These are phyloP conservation scores for Tetraselmis chui DNA, from an alignment of 139 green algal species.

Conservation along the genomic window DNA sequence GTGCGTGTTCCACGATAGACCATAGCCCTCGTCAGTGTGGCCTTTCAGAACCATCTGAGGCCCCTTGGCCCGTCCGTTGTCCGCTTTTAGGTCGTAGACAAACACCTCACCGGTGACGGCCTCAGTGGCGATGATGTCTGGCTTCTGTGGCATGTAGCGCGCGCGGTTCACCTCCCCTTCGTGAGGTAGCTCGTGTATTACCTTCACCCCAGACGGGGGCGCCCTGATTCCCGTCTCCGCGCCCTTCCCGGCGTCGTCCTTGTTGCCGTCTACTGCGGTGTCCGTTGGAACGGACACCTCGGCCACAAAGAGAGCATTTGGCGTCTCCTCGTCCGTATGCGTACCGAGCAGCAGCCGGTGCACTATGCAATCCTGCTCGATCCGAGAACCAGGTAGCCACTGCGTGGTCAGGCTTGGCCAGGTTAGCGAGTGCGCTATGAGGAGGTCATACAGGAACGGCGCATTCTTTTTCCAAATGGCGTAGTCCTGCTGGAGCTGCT, in stretches of 20 bases:
- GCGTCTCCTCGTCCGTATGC: not conserved
- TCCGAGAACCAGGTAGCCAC: not conserved
- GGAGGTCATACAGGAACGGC: not conserved
- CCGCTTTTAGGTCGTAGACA: not conserved
- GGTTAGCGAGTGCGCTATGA: not conserved
- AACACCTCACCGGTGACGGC: not conserved
- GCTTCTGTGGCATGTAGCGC: not conserved
- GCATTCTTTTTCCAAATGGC: not conserved
- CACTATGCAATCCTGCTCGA: not conserved
- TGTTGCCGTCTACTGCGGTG: not conserved
- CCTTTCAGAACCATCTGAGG: not conserved
- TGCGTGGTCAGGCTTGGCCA: not conserved
- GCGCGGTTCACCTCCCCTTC: not conserved
- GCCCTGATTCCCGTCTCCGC: not conserved
- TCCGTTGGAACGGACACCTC: not conserved
- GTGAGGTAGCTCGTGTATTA: not conserved
- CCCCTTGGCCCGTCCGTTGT: not conserved
- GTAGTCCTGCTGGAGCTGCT: not conserved
- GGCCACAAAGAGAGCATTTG: not conserved
- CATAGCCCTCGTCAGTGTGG: not conserved
- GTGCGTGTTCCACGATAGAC: not conserved
- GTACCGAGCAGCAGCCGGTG: not conserved
- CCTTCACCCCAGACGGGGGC: not conserved
- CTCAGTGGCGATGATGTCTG: not conserved
- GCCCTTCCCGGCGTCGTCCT: not conserved